Base-by-base conservation (phyloP, 2,329 filamentous ascomycete genomes). In the Furcasterigmium sp. region DNA sequence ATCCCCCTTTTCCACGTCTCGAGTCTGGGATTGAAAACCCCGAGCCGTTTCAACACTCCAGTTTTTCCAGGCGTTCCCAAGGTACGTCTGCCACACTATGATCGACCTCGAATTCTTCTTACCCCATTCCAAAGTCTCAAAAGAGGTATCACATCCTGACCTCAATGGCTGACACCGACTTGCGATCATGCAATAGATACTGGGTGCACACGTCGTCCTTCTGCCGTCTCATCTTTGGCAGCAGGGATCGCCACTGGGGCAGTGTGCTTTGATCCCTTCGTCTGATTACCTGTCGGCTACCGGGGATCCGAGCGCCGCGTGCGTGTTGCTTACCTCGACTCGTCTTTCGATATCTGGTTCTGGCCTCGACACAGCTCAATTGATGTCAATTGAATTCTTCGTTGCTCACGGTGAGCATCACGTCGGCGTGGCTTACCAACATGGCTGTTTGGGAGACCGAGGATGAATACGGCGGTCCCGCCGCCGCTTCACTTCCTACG, bases 361-460 rank as follows among this genome's bases (percentile, higher is more conserved):
- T 20, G 23, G 42, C 38, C 25, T 37, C 37, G n/a, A n/a, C 36
- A 40, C 39, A n/a, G 40, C 37, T 47, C 37, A 42, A 43, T 47
- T 49, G 37, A 43, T 43, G 40, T 41, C 40, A 29, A 30, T 28
- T 26, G 42, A 34, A 29, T 32, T 36, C 14, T 11, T 39, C 21
- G 15, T 41, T 41, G n/a, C 37, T 45, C 35, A 21, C 17, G 20
- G 42, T 8, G 40, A 45, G 15, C 10, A 13, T 37, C 35, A 15
- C 34, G 17, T 19, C 40, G 42, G 40, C 40, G 41, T 36, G 6
- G 13, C 19, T 15, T 25, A 25, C 38, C 53, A 64, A 50, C 37
- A 82, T 82, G 76, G 67, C 67, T 46, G 66, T 64, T 37, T 81
- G 78, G 78, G 76, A 82, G 58, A 83, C 76, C 7, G 80, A 84